phyloP scores from a whole-genome alignment of 768 basidiomycete species.

The Chalciporus piperatus region DNA sequence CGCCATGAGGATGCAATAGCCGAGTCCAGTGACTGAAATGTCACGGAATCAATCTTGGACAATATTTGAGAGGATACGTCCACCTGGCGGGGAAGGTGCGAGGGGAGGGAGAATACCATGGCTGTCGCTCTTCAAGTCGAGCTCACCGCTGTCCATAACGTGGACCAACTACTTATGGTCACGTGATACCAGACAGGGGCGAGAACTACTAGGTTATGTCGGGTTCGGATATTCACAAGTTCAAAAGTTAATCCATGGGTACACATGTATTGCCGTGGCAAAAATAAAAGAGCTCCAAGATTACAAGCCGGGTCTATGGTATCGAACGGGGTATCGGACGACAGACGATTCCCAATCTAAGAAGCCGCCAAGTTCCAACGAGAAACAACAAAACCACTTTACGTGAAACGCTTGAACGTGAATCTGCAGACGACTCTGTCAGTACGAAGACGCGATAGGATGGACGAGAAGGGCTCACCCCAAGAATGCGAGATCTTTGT shows the following conservation, averaged over 20 bases:
- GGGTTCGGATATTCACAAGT: background rate
- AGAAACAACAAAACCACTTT: background rate
- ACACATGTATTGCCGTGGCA: conserved; percentile 18
- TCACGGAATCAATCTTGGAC: conserved; percentile 63
- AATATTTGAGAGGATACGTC: conserved; percentile 74
- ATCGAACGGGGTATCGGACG: conserved; percentile 25
- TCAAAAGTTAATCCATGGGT: conserved; percentile 5
- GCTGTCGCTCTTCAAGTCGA: conserved; percentile 1
- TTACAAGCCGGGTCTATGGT: conserved; percentile 31
- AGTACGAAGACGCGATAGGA: conserved; percentile 1
- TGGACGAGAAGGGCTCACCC: conserved; percentile 38
- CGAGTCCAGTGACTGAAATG: conserved; percentile 55
- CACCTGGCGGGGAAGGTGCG: conserved; percentile 67
- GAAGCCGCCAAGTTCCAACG: background rate
- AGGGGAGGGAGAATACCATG: conserved; percentile 76
- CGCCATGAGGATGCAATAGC: conserved; percentile 67
- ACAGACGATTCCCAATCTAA: conserved; percentile 7
- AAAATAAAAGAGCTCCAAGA: conserved; percentile 19
- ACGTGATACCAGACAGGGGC: conserved; percentile 12
- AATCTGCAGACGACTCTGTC: conserved; percentile 46
- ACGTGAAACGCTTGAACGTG: conserved; percentile 76
- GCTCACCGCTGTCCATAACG: conserved; percentile 1
- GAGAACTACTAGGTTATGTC: background rate
- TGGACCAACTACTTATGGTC: conserved; percentile 5
- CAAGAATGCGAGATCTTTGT: conserved; percentile 67